Conservation (phyloP, 495 filamentous ascomycete genomes). For the Annulohypoxylon moriforme region DNA sequence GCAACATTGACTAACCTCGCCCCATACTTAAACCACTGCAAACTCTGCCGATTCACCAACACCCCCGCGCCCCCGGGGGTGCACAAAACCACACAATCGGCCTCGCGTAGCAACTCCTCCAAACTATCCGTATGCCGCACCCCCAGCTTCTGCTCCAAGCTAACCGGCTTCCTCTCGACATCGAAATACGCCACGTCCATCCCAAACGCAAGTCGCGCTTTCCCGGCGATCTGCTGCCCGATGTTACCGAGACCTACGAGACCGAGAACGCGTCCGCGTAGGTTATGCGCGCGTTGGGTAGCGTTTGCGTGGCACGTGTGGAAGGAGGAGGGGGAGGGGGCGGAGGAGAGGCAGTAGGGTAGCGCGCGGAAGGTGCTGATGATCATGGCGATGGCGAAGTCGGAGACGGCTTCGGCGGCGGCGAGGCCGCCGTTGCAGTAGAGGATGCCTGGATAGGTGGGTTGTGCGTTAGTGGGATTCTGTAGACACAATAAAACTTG, state of each 20-base stretch:
- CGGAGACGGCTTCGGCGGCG: conserved; percentile 75
- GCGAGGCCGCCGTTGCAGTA: conserved; percentile 78
- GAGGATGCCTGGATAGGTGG: conserved; percentile 64
- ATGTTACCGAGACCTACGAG: conserved; percentile 77
- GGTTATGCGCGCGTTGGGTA: conserved; percentile 68
- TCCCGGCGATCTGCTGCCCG: conserved; percentile 72
- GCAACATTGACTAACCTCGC: conserved; percentile 77
- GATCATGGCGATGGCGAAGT: conserved; percentile 72
- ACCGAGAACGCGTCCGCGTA: conserved; percentile 64
- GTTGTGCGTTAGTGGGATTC: neutral
- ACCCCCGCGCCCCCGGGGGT: conserved; percentile 69
- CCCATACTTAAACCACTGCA: conserved; percentile 66
- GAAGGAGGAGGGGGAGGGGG: conserved; percentile 54
- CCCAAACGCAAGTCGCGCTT: conserved; percentile 64
- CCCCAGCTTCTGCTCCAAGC: conserved; percentile 55
- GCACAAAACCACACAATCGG: conserved; percentile 76
- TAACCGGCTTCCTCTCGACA: conserved; percentile 64
- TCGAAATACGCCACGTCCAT: conserved; percentile 79
- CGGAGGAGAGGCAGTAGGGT: conserved; percentile 66
- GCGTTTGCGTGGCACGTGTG: conserved; percentile 67
- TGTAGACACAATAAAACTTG: too few species aligned
- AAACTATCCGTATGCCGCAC: conserved; percentile 65
- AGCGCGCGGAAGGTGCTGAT: conserved; percentile 74
- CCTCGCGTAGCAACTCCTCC: conserved; percentile 62
- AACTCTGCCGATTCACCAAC: conserved; percentile 63